Evolutionary conservation across 2,329 filamentous ascomycete genomes (phyloP).

Genomic region (Stachybotrys chartarum): DNA sequence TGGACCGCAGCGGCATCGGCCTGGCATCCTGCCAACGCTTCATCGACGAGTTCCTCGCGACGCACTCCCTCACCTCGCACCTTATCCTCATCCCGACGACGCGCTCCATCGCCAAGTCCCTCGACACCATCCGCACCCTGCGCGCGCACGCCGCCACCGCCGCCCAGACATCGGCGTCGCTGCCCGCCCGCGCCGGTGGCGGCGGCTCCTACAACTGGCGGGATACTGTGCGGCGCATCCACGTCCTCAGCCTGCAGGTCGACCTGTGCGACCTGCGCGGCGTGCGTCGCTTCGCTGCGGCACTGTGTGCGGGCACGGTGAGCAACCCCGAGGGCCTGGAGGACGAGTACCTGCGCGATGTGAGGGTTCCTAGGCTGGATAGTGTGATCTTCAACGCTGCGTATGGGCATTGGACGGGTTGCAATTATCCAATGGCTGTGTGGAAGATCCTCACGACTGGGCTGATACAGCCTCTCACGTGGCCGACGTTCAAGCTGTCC

Average conservation of each 20-base stretch:
- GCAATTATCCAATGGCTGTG: conserved; percentile 60
- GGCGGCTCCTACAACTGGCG: conserved; percentile 25
- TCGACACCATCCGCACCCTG: conserved; percentile 61
- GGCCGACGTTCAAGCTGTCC: conserved; percentile 69
- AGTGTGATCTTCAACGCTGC: conserved; percentile 80
- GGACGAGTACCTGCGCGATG: conserved; percentile 29
- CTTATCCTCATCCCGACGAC: conserved; percentile 81
- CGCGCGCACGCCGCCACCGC: conserved; percentile 49
- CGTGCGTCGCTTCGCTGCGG: conserved; percentile 41
- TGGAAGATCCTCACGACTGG: conserved; percentile 49
- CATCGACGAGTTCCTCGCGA: conserved; percentile 80
- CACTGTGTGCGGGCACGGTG: conserved; percentile 36
- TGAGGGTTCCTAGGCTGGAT: conserved; percentile 65
- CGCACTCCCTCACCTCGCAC: conserved; percentile 57
- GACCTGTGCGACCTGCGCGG: conserved; percentile 53
- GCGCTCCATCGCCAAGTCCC: conserved; percentile 65
- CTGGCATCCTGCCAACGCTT: conserved; percentile 76
- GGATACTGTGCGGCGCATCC: conserved; percentile 42
- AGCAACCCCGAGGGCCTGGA: conserved; percentile 34
- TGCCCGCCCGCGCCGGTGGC: conserved; percentile 30
- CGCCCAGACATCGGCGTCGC: conserved; percentile 25
- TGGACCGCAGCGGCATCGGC: conserved; percentile 65
- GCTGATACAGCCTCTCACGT: conserved; percentile 62
- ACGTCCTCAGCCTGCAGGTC: conserved; percentile 50
- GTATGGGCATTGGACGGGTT: conserved; percentile 76